A percentile compares a stretch with the other conserved stretches of the same genome.
Evolutionary conservation across 305 asterid genomes (phyloP).

Genomic region (Fraxinus greggii): DNA sequence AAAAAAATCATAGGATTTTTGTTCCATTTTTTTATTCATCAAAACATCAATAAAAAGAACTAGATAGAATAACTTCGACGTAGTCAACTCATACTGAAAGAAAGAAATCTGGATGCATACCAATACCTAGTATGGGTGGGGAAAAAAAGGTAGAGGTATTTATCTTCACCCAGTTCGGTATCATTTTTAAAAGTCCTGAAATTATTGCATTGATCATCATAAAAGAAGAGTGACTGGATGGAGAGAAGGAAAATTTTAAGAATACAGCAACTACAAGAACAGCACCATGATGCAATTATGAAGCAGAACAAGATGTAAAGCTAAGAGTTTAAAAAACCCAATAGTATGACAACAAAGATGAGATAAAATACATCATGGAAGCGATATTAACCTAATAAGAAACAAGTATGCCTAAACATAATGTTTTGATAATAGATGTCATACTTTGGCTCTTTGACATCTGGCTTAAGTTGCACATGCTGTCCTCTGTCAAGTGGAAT

Average conservation of each 20-base stretch:
- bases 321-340: conserved; percentile 17
- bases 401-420: not conserved
- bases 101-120: conserved; percentile 1
- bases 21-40: conserved; percentile 3
- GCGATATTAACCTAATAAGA: not conserved
- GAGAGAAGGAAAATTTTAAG: not conserved
- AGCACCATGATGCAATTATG: not conserved
- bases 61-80: not conserved
- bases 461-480: conserved; percentile 83
- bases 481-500: conserved; percentile 96
- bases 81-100: not conserved
- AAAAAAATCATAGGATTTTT: not conserved
- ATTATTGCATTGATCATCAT: not conserved
- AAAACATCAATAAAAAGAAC: not conserved
- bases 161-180: not conserved
- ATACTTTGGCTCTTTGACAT: conserved; percentile 89
- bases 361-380: not conserved
- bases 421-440: conserved; percentile 19
- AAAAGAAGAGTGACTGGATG: not conserved
- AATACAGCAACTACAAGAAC: not conserved
- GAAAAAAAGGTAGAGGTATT: not conserved
- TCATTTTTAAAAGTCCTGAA: conserved; percentile 9
- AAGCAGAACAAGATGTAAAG: conserved; percentile 11
- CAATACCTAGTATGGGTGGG: not conserved
- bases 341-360: not conserved